Conservation (phyloP, 495 filamentous ascomycete species). For the Immersiella caudata region DNA sequence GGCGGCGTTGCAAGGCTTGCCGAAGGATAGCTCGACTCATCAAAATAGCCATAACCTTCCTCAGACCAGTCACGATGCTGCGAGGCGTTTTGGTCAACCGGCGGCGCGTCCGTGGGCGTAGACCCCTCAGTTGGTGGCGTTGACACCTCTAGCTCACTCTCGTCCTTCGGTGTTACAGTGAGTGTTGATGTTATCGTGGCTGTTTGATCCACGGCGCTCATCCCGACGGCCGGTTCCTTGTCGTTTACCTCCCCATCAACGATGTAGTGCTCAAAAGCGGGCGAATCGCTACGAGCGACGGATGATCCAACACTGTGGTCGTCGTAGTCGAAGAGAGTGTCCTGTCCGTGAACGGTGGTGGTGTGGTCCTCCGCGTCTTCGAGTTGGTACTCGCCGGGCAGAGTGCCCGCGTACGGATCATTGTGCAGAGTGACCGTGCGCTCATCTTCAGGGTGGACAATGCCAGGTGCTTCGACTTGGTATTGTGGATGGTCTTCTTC, state of each 20-base stretch:
- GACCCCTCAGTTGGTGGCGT: not conserved
- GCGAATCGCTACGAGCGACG: not conserved
- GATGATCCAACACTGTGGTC: constrained; percentile 18
- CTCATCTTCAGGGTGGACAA: not conserved
- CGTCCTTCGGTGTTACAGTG: no score
- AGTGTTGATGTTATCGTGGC: not conserved
- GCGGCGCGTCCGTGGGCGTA: not conserved
- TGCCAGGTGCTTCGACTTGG: not conserved
- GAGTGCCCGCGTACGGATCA: not conserved
- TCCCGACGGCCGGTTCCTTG: not conserved
- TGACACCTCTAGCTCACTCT: not conserved
- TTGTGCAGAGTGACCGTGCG: not conserved
- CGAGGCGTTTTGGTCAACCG: not conserved
- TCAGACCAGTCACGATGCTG: not conserved
- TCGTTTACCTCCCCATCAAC: not conserved
- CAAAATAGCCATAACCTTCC: not conserved
- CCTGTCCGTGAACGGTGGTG: constrained; percentile 32
- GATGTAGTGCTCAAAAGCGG: not conserved
- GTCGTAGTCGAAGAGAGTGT: constrained; percentile 18
- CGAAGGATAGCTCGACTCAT: not conserved
- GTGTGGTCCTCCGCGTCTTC: constrained; percentile 22
- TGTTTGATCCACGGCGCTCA: not conserved
- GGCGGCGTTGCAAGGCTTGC: not conserved
- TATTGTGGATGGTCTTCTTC: not conserved
- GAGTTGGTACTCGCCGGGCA: constrained; percentile 5